These are phyloP conservation scores for Onygenales sp. DNA, from an alignment of 2,329 filamentous ascomycete genomes.

Conservation along the genomic window DNA sequence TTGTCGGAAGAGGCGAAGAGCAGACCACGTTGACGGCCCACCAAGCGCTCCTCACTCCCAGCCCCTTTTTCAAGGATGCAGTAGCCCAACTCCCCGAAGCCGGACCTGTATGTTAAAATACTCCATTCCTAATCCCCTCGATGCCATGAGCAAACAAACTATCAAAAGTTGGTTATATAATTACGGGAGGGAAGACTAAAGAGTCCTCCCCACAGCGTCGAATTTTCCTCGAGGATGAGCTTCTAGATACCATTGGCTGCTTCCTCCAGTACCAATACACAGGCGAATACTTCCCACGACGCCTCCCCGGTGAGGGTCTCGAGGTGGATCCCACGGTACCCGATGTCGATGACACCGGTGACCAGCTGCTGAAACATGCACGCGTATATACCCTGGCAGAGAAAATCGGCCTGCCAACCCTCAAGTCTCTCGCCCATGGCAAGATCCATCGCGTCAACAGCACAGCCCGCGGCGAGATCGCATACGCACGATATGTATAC, in stretches of 20 bases:
- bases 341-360: constrained; percentile 63
- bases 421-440: constrained; percentile 68
- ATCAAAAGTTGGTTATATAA: neutral
- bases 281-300: constrained; percentile 70
- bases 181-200: neutral
- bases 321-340: constrained; percentile 60
- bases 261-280: constrained; percentile 81
- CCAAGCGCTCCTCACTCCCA: constrained; percentile 63
- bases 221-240: constrained; percentile 58
- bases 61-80: constrained; percentile 61
- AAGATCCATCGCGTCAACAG: constrained; percentile 91
- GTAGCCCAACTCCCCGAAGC: constrained; percentile 54
- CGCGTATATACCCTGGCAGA: constrained; percentile 82
- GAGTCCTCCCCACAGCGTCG: constrained; percentile 40
- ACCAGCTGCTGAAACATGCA: constrained; percentile 79
- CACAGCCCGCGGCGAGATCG: constrained; percentile 80
- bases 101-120: constrained; percentile 44
- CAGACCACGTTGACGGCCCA: constrained; percentile 65
- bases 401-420: constrained; percentile 57
- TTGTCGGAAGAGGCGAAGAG: constrained; percentile 52
- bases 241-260: constrained; percentile 64
- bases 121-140: neutral
- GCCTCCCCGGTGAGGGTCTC: constrained; percentile 52
- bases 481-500: constrained; percentile 86
- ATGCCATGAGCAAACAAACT: neutral